These are phyloP conservation scores for Debaryomyces prosopidis DNA, from an alignment of 805 yeast genomes.

Conservation along the genomic window DNA sequence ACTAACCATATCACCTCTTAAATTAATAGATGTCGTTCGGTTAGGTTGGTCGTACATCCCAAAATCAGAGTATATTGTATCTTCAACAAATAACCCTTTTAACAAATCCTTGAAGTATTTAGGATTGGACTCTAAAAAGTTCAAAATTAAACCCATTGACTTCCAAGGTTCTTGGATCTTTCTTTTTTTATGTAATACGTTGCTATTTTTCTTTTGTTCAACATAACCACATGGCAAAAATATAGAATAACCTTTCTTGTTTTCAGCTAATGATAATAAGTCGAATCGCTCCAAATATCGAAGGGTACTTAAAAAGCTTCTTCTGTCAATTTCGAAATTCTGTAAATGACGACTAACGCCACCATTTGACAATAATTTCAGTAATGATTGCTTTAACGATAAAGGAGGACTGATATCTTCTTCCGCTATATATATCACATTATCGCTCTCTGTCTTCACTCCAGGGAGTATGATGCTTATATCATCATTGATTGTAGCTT, in stretches of 20 bases:
- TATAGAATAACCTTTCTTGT: conserved; percentile 65
- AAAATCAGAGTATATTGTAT: conserved; percentile 66
- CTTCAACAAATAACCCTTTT: conserved; percentile 60
- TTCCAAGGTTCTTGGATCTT: conserved; percentile 56
- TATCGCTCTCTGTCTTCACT: conserved; percentile 52
- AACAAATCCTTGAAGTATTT: conserved; percentile 53
- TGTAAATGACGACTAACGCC: conserved; percentile 25
- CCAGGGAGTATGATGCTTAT: conserved; percentile 45
- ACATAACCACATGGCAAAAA: conserved; percentile 68
- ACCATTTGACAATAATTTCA: conserved; percentile 40
- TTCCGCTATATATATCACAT: conserved; percentile 64
- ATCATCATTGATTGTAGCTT: conserved; percentile 52
- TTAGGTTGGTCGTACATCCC: conserved; percentile 20
- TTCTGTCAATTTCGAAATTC: conserved; percentile 33
- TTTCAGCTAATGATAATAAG: conserved; percentile 53
- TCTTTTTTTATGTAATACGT: background rate
- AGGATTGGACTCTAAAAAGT: conserved; percentile 55
- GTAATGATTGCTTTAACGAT: conserved; percentile 63
- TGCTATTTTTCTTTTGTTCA: background rate
- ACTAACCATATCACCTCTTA: conserved; percentile 29
- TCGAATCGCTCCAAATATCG: conserved; percentile 53
- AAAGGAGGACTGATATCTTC: conserved; percentile 64
- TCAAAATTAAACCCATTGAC: conserved; percentile 55
- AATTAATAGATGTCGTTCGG: conserved; percentile 13
- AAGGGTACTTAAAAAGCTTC: conserved; percentile 62